Evolutionary conservation across 306 rosid genomes (phyloP).

Genomic region (Prunus armeniaca): DNA sequence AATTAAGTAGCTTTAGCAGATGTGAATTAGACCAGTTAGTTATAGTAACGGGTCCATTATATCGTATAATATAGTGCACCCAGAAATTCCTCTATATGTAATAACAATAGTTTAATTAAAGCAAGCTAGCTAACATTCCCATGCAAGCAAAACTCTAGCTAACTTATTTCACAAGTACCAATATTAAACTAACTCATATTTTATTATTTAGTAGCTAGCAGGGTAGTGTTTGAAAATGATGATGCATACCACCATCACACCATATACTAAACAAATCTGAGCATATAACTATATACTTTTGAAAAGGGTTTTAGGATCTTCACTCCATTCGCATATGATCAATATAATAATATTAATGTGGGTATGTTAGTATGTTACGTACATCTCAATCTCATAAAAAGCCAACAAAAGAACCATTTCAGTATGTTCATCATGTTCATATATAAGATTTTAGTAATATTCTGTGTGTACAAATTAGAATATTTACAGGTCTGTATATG

Average conservation of each 20-base stretch:
- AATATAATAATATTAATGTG: not conserved
- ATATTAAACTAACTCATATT: not conserved
- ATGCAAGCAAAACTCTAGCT: constrained; percentile 10
- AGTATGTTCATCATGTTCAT: not conserved
- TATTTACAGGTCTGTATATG: not conserved
- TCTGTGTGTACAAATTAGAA: not conserved
- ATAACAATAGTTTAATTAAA: not conserved
- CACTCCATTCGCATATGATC: not conserved
- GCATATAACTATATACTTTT: not conserved
- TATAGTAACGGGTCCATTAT: rapidly evolving
- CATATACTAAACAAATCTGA: not conserved
- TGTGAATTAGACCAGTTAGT: too few species aligned
- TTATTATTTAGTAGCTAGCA: not conserved
- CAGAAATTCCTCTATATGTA: not conserved
- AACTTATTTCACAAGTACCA: not conserved
- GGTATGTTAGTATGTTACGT: not conserved
- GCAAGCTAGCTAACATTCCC: constrained; percentile 13
- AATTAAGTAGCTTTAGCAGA: not conserved
- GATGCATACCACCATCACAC: not conserved
- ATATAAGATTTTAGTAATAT: not conserved
- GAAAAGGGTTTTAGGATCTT: not conserved
- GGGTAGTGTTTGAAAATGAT: not conserved
- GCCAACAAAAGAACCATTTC: not conserved
- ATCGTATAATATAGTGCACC: too few species aligned
- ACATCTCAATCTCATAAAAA: not conserved